Evolutionary conservation across 352 stramenopile genomes (phyloP).

Genomic region (Globisporangium yorkense): DNA sequence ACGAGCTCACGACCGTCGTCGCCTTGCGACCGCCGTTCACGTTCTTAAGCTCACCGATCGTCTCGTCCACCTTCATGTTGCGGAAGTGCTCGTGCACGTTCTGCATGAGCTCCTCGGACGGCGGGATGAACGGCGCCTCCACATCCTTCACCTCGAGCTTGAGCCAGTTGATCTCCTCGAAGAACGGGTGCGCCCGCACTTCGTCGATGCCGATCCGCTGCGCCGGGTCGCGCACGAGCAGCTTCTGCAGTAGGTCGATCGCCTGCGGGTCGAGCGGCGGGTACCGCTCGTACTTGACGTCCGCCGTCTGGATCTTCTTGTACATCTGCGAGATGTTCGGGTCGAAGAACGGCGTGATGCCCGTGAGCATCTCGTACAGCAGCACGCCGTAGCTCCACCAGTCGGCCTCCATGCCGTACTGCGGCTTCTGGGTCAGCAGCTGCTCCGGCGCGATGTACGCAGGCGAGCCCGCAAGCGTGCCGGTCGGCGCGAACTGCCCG

Average conservation of each 20-base stretch:
- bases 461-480: conserved; percentile 73
- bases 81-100: conserved; percentile 87
- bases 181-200: conserved; percentile 68
- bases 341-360: conserved; percentile 85
- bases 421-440: conserved; percentile 73
- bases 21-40: conserved; percentile 58
- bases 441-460: conserved; percentile 86
- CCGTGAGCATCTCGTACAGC: conserved; percentile 88
- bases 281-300: conserved; percentile 74
- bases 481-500: conserved; percentile 47
- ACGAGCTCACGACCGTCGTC: conserved; percentile 21
- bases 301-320: conserved; percentile 85
- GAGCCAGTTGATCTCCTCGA: conserved; percentile 62
- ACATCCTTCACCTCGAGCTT: conserved; percentile 76
- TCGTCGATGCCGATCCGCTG: conserved; percentile 57
- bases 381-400: conserved; percentile 91
- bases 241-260: conserved; percentile 68
- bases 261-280: conserved; percentile 59
- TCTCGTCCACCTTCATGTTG: conserved; percentile 86
- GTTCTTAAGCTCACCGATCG: conserved; percentile 63
- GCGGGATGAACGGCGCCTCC: conserved; percentile 72
- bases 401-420: conserved; percentile 85
- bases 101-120: conserved; percentile 77
- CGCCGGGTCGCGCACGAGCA: conserved; percentile 68
- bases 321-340: conserved; percentile 84